Percentiles rank a stretch among this genome's conserved stretches.
Conservation (phyloP, 176 grass and related monocot genomes). For the Phoenix roebelenii region DNA sequence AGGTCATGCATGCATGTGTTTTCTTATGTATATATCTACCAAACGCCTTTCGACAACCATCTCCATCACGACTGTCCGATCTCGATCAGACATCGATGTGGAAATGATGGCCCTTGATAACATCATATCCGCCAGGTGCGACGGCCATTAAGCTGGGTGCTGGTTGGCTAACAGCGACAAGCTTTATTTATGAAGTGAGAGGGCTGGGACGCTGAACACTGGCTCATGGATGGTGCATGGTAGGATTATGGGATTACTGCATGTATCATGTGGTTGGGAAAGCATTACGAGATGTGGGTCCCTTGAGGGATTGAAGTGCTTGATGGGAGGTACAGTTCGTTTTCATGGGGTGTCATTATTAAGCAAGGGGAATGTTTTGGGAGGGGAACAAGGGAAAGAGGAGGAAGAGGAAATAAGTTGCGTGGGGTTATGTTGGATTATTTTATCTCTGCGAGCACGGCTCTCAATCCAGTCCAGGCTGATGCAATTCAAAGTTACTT, state of each 20-base stretch:
- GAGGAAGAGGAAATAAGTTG: neutral
- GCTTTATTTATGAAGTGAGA: constrained; percentile 23
- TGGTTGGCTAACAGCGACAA: constrained; percentile 78
- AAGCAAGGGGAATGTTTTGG: neutral
- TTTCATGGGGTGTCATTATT: neutral
- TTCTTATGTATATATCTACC: constrained; percentile 7
- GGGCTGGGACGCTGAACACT: neutral
- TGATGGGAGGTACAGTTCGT: neutral
- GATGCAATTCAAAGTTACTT: constrained; percentile 8
- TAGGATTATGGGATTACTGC: neutral
- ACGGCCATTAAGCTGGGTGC: constrained; percentile 40
- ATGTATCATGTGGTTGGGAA: neutral
- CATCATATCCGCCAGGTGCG: constrained; percentile 42
- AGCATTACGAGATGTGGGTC: neutral
- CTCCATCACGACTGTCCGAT: constrained; percentile 23
- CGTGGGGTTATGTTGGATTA: neutral
- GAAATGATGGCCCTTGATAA: constrained; percentile 27
- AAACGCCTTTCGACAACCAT: constrained; percentile 14
- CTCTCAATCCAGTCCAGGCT: constrained; percentile 3
- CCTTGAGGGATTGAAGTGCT: neutral
- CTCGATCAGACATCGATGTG: constrained; percentile 18
- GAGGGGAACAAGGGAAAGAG: neutral
- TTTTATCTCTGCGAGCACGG: neutral
- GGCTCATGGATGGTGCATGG: neutral
- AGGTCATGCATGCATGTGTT: neutral